Evolutionary conservation across 345 rosid genomes (phyloP).

Genomic region (Orychophragmus violaceus): DNA sequence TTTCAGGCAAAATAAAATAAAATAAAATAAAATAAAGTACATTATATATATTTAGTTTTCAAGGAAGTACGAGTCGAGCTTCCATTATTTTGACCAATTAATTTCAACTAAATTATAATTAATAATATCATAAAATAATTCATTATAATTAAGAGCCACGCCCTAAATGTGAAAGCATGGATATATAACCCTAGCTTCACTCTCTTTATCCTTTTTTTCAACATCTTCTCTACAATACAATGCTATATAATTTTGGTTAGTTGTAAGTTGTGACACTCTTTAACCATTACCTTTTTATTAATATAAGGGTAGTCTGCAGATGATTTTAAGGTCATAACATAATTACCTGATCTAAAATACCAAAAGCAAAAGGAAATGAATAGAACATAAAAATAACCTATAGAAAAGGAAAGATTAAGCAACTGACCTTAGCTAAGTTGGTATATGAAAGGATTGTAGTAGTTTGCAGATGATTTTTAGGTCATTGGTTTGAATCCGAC

Average conservation of each 20-base stretch:
- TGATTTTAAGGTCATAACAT: no score
- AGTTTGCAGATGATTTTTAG: background rate
- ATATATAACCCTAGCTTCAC: conserved; percentile 3
- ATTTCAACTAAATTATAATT: background rate
- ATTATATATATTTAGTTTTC: background rate
- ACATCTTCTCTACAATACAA: background rate
- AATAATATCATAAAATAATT: background rate
- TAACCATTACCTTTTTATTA: background rate
- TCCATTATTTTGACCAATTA: background rate
- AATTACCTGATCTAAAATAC: background rate
- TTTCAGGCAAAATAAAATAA: background rate
- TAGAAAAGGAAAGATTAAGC: background rate
- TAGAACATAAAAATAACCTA: background rate
- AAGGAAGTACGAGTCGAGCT: background rate
- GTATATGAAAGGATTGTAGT: conserved; percentile 82
- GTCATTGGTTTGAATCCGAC: background rate
- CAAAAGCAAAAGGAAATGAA: background rate
- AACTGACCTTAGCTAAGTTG: conserved; percentile 83
- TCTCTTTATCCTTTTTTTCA: conserved; percentile 1
- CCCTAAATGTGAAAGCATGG: conserved; percentile 25
- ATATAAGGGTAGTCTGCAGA: background rate
- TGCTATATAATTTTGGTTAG: no score
- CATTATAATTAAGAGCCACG: conserved; percentile 8
- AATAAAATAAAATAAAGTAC: background rate
- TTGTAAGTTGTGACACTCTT: background rate